Evolutionary conservation across 495 filamentous ascomycete species (phyloP).

Genomic region (Mytilinidion resinicola): DNA sequence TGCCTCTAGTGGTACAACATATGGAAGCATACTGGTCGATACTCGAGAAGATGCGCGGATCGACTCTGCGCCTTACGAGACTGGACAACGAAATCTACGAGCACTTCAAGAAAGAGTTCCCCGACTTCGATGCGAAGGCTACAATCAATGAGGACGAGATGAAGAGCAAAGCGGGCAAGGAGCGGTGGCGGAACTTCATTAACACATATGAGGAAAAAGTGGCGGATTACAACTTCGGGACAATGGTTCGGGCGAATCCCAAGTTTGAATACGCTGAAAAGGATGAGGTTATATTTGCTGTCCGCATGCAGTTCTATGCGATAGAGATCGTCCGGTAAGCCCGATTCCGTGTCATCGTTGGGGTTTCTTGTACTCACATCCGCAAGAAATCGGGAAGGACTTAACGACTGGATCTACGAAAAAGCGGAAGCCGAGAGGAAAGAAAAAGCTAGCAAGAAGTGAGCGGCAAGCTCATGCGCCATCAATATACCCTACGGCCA

Average conservation of each 20-base stretch:
- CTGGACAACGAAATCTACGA: slow-evolving; percentile 90
- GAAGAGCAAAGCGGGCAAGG: slow-evolving; percentile 97
- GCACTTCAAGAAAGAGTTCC: slow-evolving; percentile 79
- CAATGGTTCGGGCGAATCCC: slow-evolving; percentile 73
- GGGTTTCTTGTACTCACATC: slow-evolving; percentile 2
- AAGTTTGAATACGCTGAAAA: slow-evolving; percentile 80
- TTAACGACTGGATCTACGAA: slow-evolving; percentile 97
- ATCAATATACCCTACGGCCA: too few relatives aligned
- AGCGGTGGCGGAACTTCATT: slow-evolving; percentile 92
- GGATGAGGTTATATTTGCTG: slow-evolving; percentile 77
- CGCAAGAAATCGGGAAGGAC: slow-evolving; percentile 67
- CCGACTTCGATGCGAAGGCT: slow-evolving; percentile 76
- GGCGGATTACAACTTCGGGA: slow-evolving; percentile 95
- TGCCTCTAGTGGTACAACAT: slow-evolving; percentile 71
- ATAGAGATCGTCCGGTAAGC: slow-evolving; percentile 82
- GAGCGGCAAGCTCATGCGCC: too few relatives aligned
- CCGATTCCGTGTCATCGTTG: not conserved
- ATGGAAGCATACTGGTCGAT: slow-evolving; percentile 96
- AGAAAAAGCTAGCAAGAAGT: not conserved
- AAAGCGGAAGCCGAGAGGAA: slow-evolving; percentile 49
- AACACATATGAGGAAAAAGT: slow-evolving; percentile 88
- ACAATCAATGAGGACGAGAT: slow-evolving; percentile 87
- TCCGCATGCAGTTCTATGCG: slow-evolving; percentile 98
- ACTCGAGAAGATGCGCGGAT: slow-evolving; percentile 82
- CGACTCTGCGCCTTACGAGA: slow-evolving; percentile 79